Evolutionary conservation across 805 yeast species (phyloP).

Genomic region (Yarrowia sp.): DNA sequence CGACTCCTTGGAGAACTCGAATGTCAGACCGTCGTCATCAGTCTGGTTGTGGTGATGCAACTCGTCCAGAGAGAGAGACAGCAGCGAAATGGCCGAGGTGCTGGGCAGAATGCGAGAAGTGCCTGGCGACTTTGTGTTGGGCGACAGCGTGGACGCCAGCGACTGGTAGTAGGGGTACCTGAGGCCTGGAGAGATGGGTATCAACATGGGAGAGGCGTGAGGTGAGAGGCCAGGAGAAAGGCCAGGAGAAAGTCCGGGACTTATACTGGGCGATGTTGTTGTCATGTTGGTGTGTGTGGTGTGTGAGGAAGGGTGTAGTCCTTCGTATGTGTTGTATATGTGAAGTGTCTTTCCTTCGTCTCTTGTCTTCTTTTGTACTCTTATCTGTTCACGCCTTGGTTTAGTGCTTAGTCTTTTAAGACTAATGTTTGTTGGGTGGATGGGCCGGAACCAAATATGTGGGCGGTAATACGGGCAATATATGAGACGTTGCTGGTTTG

Average conservation of each 20-base stretch:
- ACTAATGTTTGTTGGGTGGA: background rate
- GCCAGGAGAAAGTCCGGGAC: constrained; percentile 16
- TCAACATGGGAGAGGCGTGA: constrained; percentile 36
- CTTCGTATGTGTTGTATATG: background rate
- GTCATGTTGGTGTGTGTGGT: constrained; percentile 5
- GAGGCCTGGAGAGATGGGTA: constrained; percentile 33
- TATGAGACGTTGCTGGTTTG: too few species aligned
- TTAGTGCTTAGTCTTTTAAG: too few species aligned
- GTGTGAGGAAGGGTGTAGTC: background rate
- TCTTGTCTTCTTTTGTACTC: too few species aligned
- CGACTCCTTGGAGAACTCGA: constrained; percentile 34
- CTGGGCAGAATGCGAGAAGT: constrained; percentile 36
- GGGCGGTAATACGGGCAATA: too few species aligned
- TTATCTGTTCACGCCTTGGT: too few species aligned
- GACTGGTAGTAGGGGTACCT: constrained; percentile 38
- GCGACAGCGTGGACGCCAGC: constrained; percentile 13
- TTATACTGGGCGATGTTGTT: constrained; percentile 5
- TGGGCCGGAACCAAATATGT: background rate
- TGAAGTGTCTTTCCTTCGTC: background rate
- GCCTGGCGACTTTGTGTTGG: constrained; percentile 26
- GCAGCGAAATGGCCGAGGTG: constrained; percentile 39
- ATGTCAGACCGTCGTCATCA: constrained; percentile 22
- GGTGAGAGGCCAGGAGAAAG: constrained; percentile 26
- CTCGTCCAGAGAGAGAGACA: constrained; percentile 31
- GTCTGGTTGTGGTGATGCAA: constrained; percentile 8